Evolutionary conservation across 2,329 filamentous ascomycete genomes (phyloP).

Genomic region (Pestalotiopsis sp.): DNA sequence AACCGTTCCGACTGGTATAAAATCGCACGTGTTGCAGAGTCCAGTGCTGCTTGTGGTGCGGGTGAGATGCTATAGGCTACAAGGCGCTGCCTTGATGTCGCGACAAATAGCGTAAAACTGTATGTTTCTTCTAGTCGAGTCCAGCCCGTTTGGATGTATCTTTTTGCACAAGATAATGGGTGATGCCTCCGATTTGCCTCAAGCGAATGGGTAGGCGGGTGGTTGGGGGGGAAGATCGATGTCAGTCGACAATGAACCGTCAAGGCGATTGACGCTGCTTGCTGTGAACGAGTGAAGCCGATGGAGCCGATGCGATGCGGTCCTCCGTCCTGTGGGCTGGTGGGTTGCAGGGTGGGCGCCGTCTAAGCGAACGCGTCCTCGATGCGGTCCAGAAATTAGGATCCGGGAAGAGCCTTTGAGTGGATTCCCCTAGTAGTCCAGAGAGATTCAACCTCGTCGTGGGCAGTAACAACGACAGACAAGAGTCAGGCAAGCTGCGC

Average conservation of each 20-base stretch:
- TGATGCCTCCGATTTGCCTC: slow-evolving; percentile 45
- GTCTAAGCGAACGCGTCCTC: slow-evolving; percentile 10
- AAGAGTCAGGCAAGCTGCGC: slow-evolving; percentile 30
- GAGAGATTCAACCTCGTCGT: slow-evolving; percentile 27
- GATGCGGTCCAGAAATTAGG: slow-evolving; percentile 28
- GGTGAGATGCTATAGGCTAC: slow-evolving; percentile 21
- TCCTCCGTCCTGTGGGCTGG: slow-evolving; percentile 26
- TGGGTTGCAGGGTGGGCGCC: slow-evolving; percentile 1
- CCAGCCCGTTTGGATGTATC: slow-evolving; percentile 43
- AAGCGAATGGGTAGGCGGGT: slow-evolving; percentile 43
- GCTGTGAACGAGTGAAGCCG: slow-evolving; percentile 28
- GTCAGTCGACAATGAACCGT: slow-evolving; percentile 40
- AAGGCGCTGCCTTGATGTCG: slow-evolving; percentile 23
- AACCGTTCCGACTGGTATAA: neutral
- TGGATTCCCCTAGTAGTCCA: slow-evolving; percentile 41
- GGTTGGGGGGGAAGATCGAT: too few species aligned
- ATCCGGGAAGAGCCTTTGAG: slow-evolving; percentile 28
- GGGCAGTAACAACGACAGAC: slow-evolving; percentile 31
- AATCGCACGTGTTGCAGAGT: neutral
- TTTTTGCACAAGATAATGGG: slow-evolving; percentile 24
- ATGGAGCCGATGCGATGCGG: slow-evolving; percentile 24
- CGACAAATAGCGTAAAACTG: slow-evolving; percentile 12
- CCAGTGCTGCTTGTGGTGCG: slow-evolving; percentile 1
- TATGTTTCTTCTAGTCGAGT: slow-evolving; percentile 38
- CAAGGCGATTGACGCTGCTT: slow-evolving; percentile 39